Evolutionary conservation across 257 asterid species (phyloP), one percentile per base, ranked within the genome.

Genomic region (Rauvolfia tetraphylla): DNA sequence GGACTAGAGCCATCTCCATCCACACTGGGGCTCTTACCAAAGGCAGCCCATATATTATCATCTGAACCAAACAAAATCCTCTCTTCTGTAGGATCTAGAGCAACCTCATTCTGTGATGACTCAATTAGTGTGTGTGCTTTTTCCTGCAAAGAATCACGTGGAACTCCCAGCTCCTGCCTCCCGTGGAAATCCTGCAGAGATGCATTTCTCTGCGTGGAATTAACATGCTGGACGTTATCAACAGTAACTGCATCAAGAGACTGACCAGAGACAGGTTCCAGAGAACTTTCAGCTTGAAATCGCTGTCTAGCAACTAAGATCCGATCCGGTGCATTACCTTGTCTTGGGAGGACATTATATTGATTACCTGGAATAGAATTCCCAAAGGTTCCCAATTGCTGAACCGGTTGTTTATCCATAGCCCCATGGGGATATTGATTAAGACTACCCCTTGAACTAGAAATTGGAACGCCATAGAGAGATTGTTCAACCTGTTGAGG

Each of bases 21-120:
- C 74, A 80, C 44, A 76, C 80, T 74, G 54, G 90, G 78, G 77
- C 81, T 78, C 84, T 85, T 85, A 44, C 93, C 92, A 76, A 95
- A 95, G 81, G 91, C 90, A 84, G 89, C 82, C 96, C 95, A 91
- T 81, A 91, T 82, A 75, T 81, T 95, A 81, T 90, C 96, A 79
- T 90, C 95, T 5, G 98, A 89, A 83, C 98, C 98, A 83, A 82
- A 95, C 85, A 95, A 85, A 70, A 95, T 90, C 87, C 86, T 88
- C 88, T 92, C 93, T 87, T 95, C 98, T 34, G 96, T 80, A 36
- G 98, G 97, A 82, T 94, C 97, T 71, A 94, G 90, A 57, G 88
- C 82, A 78, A 79, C 93, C 71, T 89, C 93, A 81, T 84, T 79
- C 73, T 69, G 87, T 44, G 90, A 81, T 49, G 91, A 77, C 65